Percentiles rank a stretch among this genome's conserved stretches.
phyloP scores from a whole-genome alignment of 139 green algal species.

The Haematococcus lacustris region DNA sequence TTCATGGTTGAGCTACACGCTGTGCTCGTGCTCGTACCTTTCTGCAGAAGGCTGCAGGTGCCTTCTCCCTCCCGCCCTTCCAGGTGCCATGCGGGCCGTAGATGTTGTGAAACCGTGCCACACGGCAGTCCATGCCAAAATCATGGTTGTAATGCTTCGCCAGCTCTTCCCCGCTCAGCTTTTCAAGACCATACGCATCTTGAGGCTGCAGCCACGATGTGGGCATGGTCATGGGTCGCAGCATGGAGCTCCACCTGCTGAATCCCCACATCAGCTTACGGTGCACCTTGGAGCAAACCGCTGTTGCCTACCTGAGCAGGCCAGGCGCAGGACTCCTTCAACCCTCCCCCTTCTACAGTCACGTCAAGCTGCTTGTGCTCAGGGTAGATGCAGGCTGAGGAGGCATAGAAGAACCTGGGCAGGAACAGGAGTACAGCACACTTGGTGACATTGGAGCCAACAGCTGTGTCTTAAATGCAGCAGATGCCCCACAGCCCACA shows the following conservation, averaged over 20 bases:
- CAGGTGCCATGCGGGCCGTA: constrained; percentile 97
- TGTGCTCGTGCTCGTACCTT: too few species aligned
- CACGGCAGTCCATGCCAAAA: constrained; percentile 92
- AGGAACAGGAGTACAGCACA: too few species aligned
- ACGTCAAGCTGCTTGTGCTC: constrained; percentile 89
- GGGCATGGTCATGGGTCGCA: too few species aligned
- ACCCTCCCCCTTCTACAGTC: constrained; percentile 80
- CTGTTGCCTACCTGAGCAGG: constrained; percentile 74
- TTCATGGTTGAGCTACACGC: too few species aligned
- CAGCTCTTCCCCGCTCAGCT: constrained; percentile 95
- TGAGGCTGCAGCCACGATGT: too few species aligned
- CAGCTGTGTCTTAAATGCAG: too few species aligned
- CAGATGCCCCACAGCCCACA: too few species aligned
- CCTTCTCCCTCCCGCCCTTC: constrained; percentile 99
- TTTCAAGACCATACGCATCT: constrained; percentile 98
- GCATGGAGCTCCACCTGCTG: too few species aligned
- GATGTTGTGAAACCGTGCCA: constrained; percentile 91
- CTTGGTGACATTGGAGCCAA: too few species aligned
- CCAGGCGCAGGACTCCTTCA: constrained; percentile 96
- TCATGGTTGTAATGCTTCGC: constrained; percentile 96
- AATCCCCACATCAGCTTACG: too few species aligned
- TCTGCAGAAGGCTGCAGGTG: constrained; percentile 95
- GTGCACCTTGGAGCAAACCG: too few species aligned
- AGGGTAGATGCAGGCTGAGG: constrained; percentile 97
- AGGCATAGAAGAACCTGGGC: constrained; percentile 98